Base-by-base conservation (phyloP, 169 alveolate genomes). In the Plasmodium chabaudi region DNA sequence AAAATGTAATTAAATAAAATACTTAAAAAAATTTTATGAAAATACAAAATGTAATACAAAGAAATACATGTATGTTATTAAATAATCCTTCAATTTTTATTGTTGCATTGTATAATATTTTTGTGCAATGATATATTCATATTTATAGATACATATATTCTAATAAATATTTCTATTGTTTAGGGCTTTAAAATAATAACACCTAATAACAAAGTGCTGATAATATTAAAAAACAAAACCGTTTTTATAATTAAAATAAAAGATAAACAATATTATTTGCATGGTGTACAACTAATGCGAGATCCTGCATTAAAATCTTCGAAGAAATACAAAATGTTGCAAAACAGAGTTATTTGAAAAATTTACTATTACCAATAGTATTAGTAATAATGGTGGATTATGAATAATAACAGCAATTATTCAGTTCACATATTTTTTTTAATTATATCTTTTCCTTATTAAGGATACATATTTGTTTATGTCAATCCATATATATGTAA, bases 261-360 rank as follows among this genome's bases (percentile, higher is more conserved):
- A 17, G 87, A 70, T 27, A 86, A 59, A 44, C 68, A 57, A 46
- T 86, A 86, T 21, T 86, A 69, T 63, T 46, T 86, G 23, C 86
- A 86, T 47, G 91, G 91, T 19, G 70, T 70, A 13, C 91, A 86
- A 46, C 21, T 86, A 39, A 25, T 86, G 51, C 86, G 91, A 12
- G 91, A 86, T 49, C 91, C 91, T 23, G 91, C 87, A 25, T 70
- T 86, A 70, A 86, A 86, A 70, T 63, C 91, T 17, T 27, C 74
- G 19, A 86, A 86, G 56, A 86, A 47, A 46, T 86, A 69, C 39
- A 86, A 86, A 53, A 63, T 46, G 23, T 34, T 86, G n/a, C 86
- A 86, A 17, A 86, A 59, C 51, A 86, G 87, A 42, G 27, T 34
- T 25, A 70, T 86, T 82, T 82, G 69, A 79, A 13, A 49, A 49